Percentiles rank a stretch among this genome's conserved stretches.
phyloP scores from a whole-genome alignment of 2,329 filamentous ascomycete genomes.

The Epichloe sibirici region DNA sequence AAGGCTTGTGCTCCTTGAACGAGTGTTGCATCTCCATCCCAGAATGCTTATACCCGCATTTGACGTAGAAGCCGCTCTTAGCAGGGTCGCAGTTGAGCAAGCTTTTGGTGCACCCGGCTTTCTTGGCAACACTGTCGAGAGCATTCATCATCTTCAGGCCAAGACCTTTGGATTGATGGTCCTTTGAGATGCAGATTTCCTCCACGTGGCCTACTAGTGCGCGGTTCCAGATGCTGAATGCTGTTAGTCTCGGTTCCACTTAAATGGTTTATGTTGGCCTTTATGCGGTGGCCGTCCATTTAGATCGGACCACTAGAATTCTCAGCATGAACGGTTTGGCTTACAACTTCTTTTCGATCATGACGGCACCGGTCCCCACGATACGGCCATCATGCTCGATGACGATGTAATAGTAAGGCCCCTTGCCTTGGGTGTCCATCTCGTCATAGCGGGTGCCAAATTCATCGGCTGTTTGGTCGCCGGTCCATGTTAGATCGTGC shows the following conservation, averaged over 20 bases:
- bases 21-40: slow-evolving; percentile 12
- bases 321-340: slow-evolving; percentile 9
- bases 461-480: slow-evolving; percentile 52
- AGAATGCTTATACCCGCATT: slow-evolving; percentile 13
- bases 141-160: slow-evolving; percentile 67
- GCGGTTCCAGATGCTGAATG: slow-evolving; percentile 48
- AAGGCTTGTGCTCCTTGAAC: not conserved
- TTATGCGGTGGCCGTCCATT: too few species aligned
- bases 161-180: slow-evolving; percentile 71
- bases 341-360: slow-evolving; percentile 71
- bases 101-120: slow-evolving; percentile 69
- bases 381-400: slow-evolving; percentile 51
- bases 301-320: too few species aligned
- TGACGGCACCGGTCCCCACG: slow-evolving; percentile 62
- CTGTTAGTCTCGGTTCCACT: not conserved
- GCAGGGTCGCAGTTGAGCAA: slow-evolving; percentile 69
- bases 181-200: slow-evolving; percentile 68
- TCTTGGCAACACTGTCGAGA: slow-evolving; percentile 58
- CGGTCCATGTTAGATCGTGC: slow-evolving; percentile 64
- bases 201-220: slow-evolving; percentile 69
- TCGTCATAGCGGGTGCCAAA: slow-evolving; percentile 61
- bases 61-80: slow-evolving; percentile 65
- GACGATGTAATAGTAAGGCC: slow-evolving; percentile 59
- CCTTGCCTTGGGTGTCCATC: slow-evolving; percentile 22
- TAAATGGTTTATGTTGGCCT: too few species aligned